These are phyloP conservation scores for Pulveroboletus ravenelii DNA, from an alignment of 768 basidiomycete species.

Conservation along the genomic window DNA sequence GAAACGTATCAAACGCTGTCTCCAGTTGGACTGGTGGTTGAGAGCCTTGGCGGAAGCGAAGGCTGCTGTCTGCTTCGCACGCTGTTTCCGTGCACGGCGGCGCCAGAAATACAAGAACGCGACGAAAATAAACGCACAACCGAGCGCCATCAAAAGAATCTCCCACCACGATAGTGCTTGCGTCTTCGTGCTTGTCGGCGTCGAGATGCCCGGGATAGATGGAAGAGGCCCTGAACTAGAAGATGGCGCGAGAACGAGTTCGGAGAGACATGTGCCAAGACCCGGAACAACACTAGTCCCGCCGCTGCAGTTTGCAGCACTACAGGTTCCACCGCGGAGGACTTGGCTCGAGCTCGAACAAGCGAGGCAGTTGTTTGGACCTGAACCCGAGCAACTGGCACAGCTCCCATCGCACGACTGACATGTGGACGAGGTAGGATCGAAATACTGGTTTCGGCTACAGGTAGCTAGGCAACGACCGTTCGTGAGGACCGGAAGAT, in stretches of 20 bases:
- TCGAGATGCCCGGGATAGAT: conserved; percentile 50
- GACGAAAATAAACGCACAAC: conserved; percentile 74
- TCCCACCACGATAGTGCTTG: conserved; percentile 71
- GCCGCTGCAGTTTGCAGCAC: conserved; percentile 54
- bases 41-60: conserved; percentile 62
- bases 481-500: conserved; percentile 65
- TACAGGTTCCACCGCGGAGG: conserved; percentile 62
- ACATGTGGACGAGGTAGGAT: conserved; percentile 58
- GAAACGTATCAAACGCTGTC: conserved; percentile 49
- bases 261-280: conserved; percentile 76
- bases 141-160: conserved; percentile 78
- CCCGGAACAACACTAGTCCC: conserved; percentile 56
- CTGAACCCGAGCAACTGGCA: conserved; percentile 70
- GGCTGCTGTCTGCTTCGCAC: conserved; percentile 58
- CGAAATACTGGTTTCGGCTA: conserved; percentile 67
- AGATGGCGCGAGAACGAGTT: conserved; percentile 55
- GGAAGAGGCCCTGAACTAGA: conserved; percentile 43
- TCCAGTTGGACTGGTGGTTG: conserved; percentile 48
- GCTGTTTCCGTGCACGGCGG: conserved; percentile 60
- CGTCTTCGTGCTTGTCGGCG: conserved; percentile 39
- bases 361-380: conserved; percentile 64
- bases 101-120: conserved; percentile 66
- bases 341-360: conserved; percentile 62
- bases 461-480: conserved; percentile 81
- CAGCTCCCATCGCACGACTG: conserved; percentile 72